phyloP scores from a whole-genome alignment of 2,329 filamentous ascomycete species.

The Arachnopeziza araneosa region DNA sequence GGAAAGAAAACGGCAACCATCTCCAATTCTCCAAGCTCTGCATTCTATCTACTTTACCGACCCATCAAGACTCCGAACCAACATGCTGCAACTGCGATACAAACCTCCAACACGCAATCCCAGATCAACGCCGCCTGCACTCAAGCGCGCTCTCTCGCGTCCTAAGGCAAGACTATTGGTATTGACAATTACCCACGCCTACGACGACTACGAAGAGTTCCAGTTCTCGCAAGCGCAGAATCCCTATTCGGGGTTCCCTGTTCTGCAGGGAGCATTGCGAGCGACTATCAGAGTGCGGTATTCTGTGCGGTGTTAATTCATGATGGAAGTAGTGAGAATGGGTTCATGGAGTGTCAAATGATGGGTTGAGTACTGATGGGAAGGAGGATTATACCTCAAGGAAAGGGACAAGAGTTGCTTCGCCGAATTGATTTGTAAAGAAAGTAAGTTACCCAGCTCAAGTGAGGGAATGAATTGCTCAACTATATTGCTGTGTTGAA shows the following conservation, averaged over 20 bases:
- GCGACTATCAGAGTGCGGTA: slow-evolving; percentile 25
- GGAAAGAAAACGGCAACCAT: neutral
- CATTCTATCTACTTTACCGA: neutral
- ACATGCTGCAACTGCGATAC: slow-evolving; percentile 21
- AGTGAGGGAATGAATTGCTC: neutral
- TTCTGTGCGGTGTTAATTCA: slow-evolving; percentile 31
- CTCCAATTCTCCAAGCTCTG: neutral
- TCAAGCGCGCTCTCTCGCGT: slow-evolving; percentile 23
- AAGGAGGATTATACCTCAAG: neutral
- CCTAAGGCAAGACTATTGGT: slow-evolving; percentile 21
- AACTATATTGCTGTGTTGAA: neutral
- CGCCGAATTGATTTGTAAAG: neutral
- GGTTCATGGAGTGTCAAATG: slow-evolving; percentile 29
- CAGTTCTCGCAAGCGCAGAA: slow-evolving; percentile 26
- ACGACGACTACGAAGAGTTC: slow-evolving; percentile 33
- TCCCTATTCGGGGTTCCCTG: slow-evolving; percentile 31
- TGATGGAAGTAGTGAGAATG: slow-evolving; percentile 26
- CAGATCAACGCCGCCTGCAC: slow-evolving; percentile 25
- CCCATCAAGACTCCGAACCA: slow-evolving; percentile 17
- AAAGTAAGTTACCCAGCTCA: neutral
- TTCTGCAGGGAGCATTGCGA: slow-evolving; percentile 25
- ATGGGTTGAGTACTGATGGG: slow-evolving; percentile 5
- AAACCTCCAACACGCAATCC: slow-evolving; percentile 20
- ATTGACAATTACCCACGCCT: slow-evolving; percentile 29
- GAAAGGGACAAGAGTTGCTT: neutral